Conservation (phyloP, 2,329 filamentous ascomycete species). For the Blastomyces percursus region DNA sequence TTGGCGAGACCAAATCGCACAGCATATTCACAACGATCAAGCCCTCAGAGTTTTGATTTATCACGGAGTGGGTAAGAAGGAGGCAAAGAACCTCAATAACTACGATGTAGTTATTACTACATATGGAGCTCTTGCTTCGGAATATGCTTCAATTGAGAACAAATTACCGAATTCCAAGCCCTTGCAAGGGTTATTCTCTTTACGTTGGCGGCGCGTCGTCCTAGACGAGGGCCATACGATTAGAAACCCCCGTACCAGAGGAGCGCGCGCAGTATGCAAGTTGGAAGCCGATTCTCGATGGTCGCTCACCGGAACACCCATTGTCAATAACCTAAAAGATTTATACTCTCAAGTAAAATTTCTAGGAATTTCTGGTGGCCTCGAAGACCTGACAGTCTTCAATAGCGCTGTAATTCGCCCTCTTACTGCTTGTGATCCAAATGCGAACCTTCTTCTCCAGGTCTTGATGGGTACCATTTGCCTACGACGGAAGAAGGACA, state of each 20-base stretch:
- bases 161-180: constrained; percentile 35
- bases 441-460: constrained; percentile 57
- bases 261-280: constrained; percentile 55
- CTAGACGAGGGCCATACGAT: constrained; percentile 78
- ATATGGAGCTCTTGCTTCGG: constrained; percentile 63
- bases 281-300: constrained; percentile 63
- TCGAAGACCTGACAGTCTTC: constrained; percentile 64
- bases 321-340: constrained; percentile 72
- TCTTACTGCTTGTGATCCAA: constrained; percentile 46
- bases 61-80: constrained; percentile 53
- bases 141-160: constrained; percentile 45
- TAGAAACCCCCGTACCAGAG: constrained; percentile 64
- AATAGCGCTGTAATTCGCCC: constrained; percentile 60
- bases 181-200: constrained; percentile 46
- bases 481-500: constrained; percentile 72
- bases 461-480: constrained; percentile 71
- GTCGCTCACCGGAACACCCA: constrained; percentile 71
- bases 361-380: constrained; percentile 61
- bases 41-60: constrained; percentile 60
- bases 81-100: constrained; percentile 48
- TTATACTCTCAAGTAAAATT: constrained; percentile 72
- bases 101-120: constrained; percentile 75
- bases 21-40: constrained; percentile 56
- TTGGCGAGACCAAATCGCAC: constrained; percentile 68
- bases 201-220: constrained; percentile 67